phyloP scores from a whole-genome alignment of 495 filamentous ascomycete genomes.

The Aspergillus carlsbadensis region DNA sequence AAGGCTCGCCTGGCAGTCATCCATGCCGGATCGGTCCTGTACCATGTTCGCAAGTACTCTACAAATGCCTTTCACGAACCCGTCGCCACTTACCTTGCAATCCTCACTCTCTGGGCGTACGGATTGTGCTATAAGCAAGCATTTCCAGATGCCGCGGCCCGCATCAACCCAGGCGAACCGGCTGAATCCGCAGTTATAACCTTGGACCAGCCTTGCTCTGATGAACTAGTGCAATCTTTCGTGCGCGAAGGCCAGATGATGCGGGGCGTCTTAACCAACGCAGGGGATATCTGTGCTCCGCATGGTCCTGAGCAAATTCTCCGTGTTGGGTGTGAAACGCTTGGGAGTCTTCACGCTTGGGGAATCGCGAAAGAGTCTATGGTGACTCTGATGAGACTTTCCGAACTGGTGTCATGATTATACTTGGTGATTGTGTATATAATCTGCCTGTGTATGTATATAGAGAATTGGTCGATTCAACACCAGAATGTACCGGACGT shows the following conservation, averaged over 20 bases:
- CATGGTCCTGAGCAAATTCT: conserved; percentile 44
- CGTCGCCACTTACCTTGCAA: conserved; percentile 44
- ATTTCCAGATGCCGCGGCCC: conserved; percentile 9
- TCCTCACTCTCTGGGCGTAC: conserved; percentile 54
- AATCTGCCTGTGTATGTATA: neutral
- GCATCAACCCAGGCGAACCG: conserved; percentile 10
- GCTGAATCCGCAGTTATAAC: conserved; percentile 40
- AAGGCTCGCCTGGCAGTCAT: conserved; percentile 56
- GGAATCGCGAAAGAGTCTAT: conserved; percentile 34
- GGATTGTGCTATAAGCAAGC: conserved; percentile 31
- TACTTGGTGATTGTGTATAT: neutral
- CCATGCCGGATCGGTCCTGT: conserved; percentile 50
- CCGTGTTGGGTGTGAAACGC: conserved; percentile 40
- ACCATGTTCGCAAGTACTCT: conserved; percentile 50
- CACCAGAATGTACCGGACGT: neutral
- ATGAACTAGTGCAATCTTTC: conserved; percentile 54
- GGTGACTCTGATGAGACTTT: conserved; percentile 30
- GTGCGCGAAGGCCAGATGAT: conserved; percentile 49
- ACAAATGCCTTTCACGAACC: conserved; percentile 52
- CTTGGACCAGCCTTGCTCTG: conserved; percentile 53
- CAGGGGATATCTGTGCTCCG: conserved; percentile 47
- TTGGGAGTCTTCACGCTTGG: conserved; percentile 40
- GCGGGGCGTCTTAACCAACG: conserved; percentile 46
- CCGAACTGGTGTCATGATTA: conserved; percentile 23
- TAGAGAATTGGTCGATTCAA: neutral